phyloP scores from a whole-genome alignment of 1,139 yeast species.

The Diutina pseudorugosa region DNA sequence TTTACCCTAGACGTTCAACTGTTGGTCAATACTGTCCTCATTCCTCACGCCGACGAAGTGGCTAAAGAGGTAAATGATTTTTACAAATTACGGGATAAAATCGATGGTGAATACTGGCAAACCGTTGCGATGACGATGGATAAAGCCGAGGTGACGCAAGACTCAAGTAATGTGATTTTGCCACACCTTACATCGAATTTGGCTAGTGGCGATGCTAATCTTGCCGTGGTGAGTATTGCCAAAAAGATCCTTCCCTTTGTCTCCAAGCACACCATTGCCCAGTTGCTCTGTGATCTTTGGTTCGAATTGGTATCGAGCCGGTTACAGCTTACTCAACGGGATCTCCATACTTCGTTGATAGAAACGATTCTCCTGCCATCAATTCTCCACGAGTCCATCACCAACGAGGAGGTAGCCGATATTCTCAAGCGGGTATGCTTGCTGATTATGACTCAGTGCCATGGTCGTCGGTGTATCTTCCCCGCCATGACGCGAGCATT shows the following conservation, averaged over 20 bases:
- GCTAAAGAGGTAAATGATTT: constrained; percentile 19
- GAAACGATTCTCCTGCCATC: constrained; percentile 22
- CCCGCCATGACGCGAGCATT: not conserved
- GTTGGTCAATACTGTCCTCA: constrained; percentile 12
- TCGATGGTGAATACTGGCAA: constrained; percentile 22
- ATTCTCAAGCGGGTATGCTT: constrained; percentile 24
- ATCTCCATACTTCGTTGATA: constrained; percentile 47
- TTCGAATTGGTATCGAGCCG: constrained; percentile 44
- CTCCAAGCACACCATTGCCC: constrained; percentile 5
- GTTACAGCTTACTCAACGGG: constrained; percentile 52
- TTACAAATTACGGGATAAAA: constrained; percentile 32
- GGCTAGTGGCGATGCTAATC: constrained; percentile 15
- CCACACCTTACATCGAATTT: constrained; percentile 11
- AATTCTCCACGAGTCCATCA: constrained; percentile 12
- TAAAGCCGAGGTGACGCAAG: constrained; percentile 6
- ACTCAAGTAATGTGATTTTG: constrained; percentile 9
- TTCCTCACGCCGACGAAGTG: constrained; percentile 14
- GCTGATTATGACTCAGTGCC: constrained; percentile 38
- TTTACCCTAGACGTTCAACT: not conserved
- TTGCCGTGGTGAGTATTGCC: constrained; percentile 13
- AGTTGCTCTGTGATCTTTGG: constrained; percentile 37
- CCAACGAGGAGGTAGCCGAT: constrained; percentile 14
- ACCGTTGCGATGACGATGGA: constrained; percentile 6
- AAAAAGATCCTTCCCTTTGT: constrained; percentile 6
- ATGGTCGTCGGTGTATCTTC: constrained; percentile 45